phyloP scores from a whole-genome alignment of 176 grass and related monocot species.

The Themeda triandra region DNA sequence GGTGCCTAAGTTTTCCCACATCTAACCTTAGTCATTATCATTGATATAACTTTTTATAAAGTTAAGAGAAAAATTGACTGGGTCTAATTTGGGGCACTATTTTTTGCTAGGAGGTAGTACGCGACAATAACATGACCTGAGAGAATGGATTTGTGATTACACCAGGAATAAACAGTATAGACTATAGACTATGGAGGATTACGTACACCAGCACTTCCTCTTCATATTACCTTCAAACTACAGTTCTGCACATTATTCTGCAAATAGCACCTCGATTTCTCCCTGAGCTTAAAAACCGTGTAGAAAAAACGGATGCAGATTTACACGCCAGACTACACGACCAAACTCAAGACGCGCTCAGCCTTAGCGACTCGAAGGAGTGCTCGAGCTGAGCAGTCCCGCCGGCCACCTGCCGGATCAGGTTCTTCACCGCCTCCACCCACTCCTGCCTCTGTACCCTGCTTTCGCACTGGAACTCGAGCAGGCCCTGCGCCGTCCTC shows the following conservation, averaged over 20 bases:
- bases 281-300: slow-evolving; percentile 9
- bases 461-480: slow-evolving; percentile 52
- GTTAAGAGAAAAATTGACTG: too few relatives aligned
- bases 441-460: slow-evolving; percentile 28
- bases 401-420: slow-evolving; percentile 52
- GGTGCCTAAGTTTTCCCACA: too few relatives aligned
- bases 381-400: slow-evolving; percentile 47
- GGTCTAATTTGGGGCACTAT: too few relatives aligned
- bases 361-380: slow-evolving; percentile 42
- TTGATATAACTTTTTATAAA: too few relatives aligned
- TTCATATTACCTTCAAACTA: too few relatives aligned
- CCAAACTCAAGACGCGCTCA: slow-evolving; percentile 19
- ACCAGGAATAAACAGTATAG: too few relatives aligned
- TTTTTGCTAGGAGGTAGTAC: too few relatives aligned
- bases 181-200: too few relatives aligned
- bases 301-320: neutral
- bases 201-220: too few relatives aligned
- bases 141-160: too few relatives aligned
- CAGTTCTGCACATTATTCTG: slow-evolving; percentile 14
- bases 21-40: too few relatives aligned
- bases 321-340: neutral
- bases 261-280: neutral
- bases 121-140: too few relatives aligned
- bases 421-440: slow-evolving; percentile 56
- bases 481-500: slow-evolving; percentile 47